These are phyloP conservation scores for Coemansia sp. DNA, from an alignment of 192 early-diverging fungal genomes.

Conservation along the genomic window DNA sequence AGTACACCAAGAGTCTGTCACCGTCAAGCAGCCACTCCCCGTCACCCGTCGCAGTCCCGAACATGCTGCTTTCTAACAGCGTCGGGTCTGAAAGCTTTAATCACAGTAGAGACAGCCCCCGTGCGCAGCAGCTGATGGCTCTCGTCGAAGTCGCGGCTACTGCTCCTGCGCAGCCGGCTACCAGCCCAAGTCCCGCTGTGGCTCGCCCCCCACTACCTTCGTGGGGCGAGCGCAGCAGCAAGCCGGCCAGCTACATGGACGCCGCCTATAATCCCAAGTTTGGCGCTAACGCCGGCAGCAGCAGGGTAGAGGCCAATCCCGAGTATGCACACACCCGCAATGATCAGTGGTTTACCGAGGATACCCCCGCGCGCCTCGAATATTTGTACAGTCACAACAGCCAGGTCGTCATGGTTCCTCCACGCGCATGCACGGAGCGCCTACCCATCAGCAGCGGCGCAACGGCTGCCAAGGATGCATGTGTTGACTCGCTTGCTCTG, in stretches of 20 bases:
- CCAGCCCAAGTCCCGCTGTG: not conserved
- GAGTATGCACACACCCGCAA: conserved; percentile 42
- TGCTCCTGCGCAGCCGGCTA: conserved; percentile 3
- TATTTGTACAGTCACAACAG: conserved; percentile 34
- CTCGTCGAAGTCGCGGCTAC: conserved; percentile 41
- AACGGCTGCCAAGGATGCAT: conserved; percentile 1
- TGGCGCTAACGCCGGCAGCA: conserved; percentile 7
- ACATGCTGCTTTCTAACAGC: not conserved
- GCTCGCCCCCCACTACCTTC: not conserved
- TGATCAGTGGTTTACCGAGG: conserved; percentile 45
- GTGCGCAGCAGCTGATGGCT: conserved; percentile 35
- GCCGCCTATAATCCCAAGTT: conserved; percentile 1
- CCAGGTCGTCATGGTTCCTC: conserved; percentile 10
- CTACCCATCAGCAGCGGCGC: conserved; percentile 3
- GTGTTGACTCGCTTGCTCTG: not conserved
- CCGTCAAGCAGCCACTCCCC: conserved; percentile 10
- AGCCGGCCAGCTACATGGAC: not conserved
- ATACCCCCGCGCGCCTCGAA: conserved; percentile 30
- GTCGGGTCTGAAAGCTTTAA: not conserved
- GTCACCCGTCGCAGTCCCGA: conserved; percentile 9
- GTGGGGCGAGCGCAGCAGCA: not conserved
- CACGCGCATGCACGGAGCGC: conserved; percentile 10
- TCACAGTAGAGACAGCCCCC: conserved; percentile 8
- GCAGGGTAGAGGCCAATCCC: not conserved
- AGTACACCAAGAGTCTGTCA: conserved; percentile 31